Evolutionary conservation across 2,329 filamentous ascomycete species (phyloP).

Genomic region (Aspergillus sp.): DNA sequence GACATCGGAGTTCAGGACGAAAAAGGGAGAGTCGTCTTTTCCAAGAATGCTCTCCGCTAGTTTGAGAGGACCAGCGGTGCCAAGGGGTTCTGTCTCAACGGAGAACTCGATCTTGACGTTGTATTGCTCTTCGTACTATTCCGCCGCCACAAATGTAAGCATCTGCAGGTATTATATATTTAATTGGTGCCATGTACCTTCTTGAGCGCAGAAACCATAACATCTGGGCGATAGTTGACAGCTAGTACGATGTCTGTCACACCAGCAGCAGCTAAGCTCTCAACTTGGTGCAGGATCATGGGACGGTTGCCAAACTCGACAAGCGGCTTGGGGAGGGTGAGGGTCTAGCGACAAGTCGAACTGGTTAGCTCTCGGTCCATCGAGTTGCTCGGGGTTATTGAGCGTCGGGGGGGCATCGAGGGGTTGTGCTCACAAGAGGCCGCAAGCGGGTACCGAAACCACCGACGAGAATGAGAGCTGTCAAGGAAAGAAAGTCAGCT

Average conservation of each 20-base stretch:
- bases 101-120: conserved; percentile 97
- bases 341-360: conserved; percentile 61
- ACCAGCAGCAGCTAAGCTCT: conserved; percentile 87
- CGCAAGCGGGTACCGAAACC: conserved; percentile 97
- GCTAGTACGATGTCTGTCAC: conserved; percentile 97
- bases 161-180: background rate
- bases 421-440: conserved; percentile 70
- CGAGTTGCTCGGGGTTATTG: conserved; percentile 1
- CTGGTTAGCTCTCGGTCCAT: conserved; percentile 16
- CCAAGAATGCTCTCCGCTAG: conserved; percentile 87
- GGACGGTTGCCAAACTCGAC: conserved; percentile 99
- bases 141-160: conserved; percentile 1
- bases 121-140: conserved; percentile 83
- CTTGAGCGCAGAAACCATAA: conserved; percentile 91
- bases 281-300: conserved; percentile 98
- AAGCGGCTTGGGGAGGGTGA: conserved; percentile 94
- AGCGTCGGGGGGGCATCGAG: conserved; percentile 24
- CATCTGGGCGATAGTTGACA: conserved; percentile 97
- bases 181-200: conserved; percentile 58
- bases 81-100: conserved; percentile 91
- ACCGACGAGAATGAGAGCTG: conserved; percentile 97
- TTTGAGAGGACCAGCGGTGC: conserved; percentile 93
- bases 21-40: conserved; percentile 94
- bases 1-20: conserved; percentile 97
- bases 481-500: conserved; percentile 15